A percentile compares a stretch with the other conserved stretches of the same genome.
Conservation (phyloP, 1,284 basidiomycete species). For the Cutaneotrichosporon dermatis region DNA sequence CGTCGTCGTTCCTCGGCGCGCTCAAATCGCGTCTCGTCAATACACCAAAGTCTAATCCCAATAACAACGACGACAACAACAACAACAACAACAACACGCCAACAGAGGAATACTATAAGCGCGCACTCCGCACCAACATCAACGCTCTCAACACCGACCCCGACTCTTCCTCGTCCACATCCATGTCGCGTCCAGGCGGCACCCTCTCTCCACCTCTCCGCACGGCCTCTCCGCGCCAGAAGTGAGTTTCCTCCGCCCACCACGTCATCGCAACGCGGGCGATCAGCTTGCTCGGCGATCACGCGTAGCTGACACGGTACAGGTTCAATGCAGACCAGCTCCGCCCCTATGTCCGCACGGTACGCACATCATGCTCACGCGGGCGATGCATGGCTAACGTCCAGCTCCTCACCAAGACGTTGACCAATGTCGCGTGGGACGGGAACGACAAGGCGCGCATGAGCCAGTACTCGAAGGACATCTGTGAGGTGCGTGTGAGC, state of each 20-base stretch:
- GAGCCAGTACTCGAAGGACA: constrained; percentile 34
- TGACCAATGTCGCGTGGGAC: constrained; percentile 30
- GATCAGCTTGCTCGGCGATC: too few species aligned
- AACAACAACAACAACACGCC: not conserved
- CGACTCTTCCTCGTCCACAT: not conserved
- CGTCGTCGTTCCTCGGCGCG: constrained; percentile 7
- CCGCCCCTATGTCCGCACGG: constrained; percentile 32
- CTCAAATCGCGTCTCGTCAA: constrained; percentile 3
- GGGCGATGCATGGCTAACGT: not conserved
- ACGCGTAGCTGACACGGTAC: too few species aligned
- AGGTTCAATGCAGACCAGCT: constrained; percentile 36
- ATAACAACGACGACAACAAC: not conserved
- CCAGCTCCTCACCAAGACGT: constrained; percentile 28
- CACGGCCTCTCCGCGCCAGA: not conserved
- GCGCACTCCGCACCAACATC: constrained; percentile 11
- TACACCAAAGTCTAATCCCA: not conserved
- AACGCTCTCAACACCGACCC: constrained; percentile 1
- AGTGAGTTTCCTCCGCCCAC: constrained; percentile 4
- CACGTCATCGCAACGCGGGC: too few species aligned
- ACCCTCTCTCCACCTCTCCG: constrained; percentile 2
- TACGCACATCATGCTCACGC: too few species aligned
- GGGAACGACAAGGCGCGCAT: constrained; percentile 29
- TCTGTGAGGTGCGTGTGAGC: constrained; percentile 43
- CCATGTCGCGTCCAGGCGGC: constrained; percentile 2
- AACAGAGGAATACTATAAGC: constrained; percentile 11